Evolutionary conservation across 768 basidiomycete species (phyloP), one percentile per base, ranked within the genome.

Genomic region (Lactarius sp.): DNA sequence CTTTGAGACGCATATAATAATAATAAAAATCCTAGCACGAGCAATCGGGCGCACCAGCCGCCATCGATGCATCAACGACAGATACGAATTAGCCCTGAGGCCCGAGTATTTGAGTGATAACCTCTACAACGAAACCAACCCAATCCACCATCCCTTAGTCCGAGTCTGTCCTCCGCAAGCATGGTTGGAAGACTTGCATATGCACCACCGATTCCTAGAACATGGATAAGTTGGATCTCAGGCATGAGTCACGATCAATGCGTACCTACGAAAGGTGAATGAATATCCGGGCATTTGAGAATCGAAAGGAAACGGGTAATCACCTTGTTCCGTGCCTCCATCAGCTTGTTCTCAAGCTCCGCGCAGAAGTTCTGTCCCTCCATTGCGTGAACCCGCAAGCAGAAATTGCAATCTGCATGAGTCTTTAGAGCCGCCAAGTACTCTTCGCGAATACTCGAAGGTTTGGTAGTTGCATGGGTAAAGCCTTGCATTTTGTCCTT

Each of bases 201-300:
- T 10, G 46, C 46, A 47, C 14, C 1, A 56, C 55, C 8, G 18
- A 44, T 44, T 42, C 41, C 41, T 56, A 42, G 22, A 44, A 56
- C 12, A 10, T 18, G 2, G 22, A 31, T 44, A 56, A 41, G 14
- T 37, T 55, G 39, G 39, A 31, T 31, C 3, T 5, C 14, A 4
- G 1, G n/a, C 7, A 5, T 4, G 7, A 10, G 9, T 14, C 20
- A 13, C 4, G 31, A 39, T 18, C 14, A 42, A 16, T 9, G 4
- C 55, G 20, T n/a, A 56, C 55, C 55, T 56, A 56, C 13, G 8
- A 33, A 27, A 16, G 16, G 41, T 56, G 39, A 56, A 56, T 56
- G 20, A 56, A 22, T 42, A 14, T 31, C 14, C 16, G 37, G n/a
- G 4, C 14, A 3, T 18, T 37, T 44, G 10, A 3, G 1, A 33